phyloP scores from a whole-genome alignment of 1,139 yeast species.

The Diutina pseudorugosa region DNA sequence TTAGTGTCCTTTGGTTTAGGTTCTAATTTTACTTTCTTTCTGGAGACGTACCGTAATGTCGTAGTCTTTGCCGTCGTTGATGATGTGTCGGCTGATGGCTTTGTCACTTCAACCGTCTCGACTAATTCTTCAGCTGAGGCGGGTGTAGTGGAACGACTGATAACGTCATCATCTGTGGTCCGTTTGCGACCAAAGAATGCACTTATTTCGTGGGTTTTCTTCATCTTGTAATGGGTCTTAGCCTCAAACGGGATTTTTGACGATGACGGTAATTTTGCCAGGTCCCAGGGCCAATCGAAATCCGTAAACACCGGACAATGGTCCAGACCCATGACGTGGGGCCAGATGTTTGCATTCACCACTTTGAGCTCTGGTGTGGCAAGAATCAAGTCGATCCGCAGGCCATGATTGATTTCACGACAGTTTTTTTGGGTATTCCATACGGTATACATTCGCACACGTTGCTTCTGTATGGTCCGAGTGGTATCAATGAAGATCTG shows the following conservation, averaged over 20 bases:
- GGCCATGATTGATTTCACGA: conserved; percentile 78
- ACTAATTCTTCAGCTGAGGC: neutral
- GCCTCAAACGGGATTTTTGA: conserved; percentile 43
- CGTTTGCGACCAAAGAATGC: conserved; percentile 25
- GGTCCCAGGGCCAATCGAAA: conserved; percentile 18
- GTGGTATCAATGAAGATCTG: conserved; percentile 50
- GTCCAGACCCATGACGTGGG: conserved; percentile 71
- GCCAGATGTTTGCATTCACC: conserved; percentile 49
- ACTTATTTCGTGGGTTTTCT: conserved; percentile 38
- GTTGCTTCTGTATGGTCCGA: conserved; percentile 42
- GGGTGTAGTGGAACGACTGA: too few relatives aligned
- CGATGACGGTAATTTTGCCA: conserved; percentile 4
- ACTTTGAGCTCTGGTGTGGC: conserved; percentile 25
- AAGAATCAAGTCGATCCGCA: conserved; percentile 73
- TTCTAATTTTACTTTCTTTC: neutral
- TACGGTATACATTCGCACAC: conserved; percentile 68
- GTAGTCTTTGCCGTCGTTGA: neutral
- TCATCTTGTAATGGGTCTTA: conserved; percentile 33
- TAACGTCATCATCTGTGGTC: neutral
- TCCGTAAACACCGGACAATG: conserved; percentile 89
- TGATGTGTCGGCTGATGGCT: neutral
- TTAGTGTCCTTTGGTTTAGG: neutral
- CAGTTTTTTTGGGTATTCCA: conserved; percentile 79
- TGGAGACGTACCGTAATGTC: neutral
- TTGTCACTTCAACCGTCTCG: neutral